phyloP scores from a whole-genome alignment of 2,329 filamentous ascomycete species.

The Amphichorda felina region DNA sequence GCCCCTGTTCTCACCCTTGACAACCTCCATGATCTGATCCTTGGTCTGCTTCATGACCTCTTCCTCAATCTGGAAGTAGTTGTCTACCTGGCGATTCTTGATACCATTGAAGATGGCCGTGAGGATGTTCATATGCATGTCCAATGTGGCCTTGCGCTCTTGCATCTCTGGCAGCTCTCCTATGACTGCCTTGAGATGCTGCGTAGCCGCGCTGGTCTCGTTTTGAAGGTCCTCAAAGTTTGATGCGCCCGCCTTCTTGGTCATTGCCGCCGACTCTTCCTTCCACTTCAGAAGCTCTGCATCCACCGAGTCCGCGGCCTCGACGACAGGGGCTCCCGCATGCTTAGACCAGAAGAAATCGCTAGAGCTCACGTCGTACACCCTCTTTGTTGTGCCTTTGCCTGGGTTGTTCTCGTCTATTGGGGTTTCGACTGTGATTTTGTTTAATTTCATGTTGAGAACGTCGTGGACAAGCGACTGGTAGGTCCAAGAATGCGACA shows the following conservation, averaged over 20 bases:
- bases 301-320: constrained; percentile 94
- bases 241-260: constrained; percentile 85
- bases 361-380: constrained; percentile 78
- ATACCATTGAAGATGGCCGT: constrained; percentile 68
- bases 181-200: constrained; percentile 92
- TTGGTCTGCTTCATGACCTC: constrained; percentile 86
- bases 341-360: constrained; percentile 98
- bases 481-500: constrained; percentile 82
- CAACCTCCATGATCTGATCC: constrained; percentile 73
- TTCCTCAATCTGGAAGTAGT: constrained; percentile 92
- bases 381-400: constrained; percentile 70
- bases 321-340: constrained; percentile 79
- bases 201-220: constrained; percentile 78
- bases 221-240: constrained; percentile 88
- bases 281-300: constrained; percentile 89
- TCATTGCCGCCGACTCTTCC: constrained; percentile 87
- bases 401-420: constrained; percentile 64
- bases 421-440: constrained; percentile 82
- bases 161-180: constrained; percentile 83
- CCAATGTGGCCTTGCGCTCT: constrained; percentile 83
- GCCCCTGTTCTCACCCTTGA: constrained; percentile 73
- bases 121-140: constrained; percentile 99
- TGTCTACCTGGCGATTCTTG: constrained; percentile 89
- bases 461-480: constrained; percentile 70
- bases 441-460: constrained; percentile 57